These are phyloP conservation scores for Coemansia umbellata DNA, from an alignment of 192 early-diverging fungal genomes.

Conservation along the genomic window DNA sequence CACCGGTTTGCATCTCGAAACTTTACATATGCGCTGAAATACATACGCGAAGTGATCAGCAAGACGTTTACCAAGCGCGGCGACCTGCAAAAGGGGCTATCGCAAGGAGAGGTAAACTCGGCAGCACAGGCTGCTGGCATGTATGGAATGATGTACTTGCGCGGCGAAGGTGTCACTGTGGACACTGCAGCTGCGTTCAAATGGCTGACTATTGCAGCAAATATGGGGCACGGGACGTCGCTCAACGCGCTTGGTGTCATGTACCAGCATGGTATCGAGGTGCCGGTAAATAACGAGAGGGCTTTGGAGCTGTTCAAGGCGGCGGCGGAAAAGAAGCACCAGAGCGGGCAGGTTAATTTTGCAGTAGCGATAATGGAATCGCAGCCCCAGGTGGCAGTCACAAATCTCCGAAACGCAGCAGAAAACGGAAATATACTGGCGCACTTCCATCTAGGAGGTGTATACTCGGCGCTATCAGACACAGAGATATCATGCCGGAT, in stretches of 20 bases:
- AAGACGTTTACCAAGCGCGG: conserved; percentile 15
- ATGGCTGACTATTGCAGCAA: conserved; percentile 76
- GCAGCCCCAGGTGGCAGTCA: conserved; percentile 46
- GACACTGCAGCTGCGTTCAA: conserved; percentile 60
- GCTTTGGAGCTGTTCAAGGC: conserved; percentile 64
- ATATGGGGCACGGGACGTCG: conserved; percentile 59
- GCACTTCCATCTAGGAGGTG: conserved; percentile 76
- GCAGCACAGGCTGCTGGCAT: conserved; percentile 75
- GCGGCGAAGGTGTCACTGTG: conserved; percentile 76
- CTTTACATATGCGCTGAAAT: conserved; percentile 13
- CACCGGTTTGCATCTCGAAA: conserved; percentile 40
- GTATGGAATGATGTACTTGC: conserved; percentile 83
- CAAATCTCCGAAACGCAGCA: conserved; percentile 58
- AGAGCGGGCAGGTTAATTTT: conserved; percentile 77
- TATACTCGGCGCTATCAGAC: conserved; percentile 56
- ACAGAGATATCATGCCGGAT: conserved; percentile 57
- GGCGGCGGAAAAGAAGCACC: conserved; percentile 65
- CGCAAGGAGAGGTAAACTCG: conserved; percentile 12
- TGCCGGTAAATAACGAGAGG: conserved; percentile 50
- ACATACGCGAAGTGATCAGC: conserved; percentile 19
- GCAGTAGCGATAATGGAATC: conserved; percentile 37
- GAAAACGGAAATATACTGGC: conserved; percentile 66
- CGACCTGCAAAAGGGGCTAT: conserved; percentile 20
- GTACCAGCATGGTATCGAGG: conserved; percentile 63
- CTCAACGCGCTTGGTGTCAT: conserved; percentile 81